phyloP scores from a whole-genome alignment of 2,329 filamentous ascomycete species.

The Ascochyta rabiei region DNA sequence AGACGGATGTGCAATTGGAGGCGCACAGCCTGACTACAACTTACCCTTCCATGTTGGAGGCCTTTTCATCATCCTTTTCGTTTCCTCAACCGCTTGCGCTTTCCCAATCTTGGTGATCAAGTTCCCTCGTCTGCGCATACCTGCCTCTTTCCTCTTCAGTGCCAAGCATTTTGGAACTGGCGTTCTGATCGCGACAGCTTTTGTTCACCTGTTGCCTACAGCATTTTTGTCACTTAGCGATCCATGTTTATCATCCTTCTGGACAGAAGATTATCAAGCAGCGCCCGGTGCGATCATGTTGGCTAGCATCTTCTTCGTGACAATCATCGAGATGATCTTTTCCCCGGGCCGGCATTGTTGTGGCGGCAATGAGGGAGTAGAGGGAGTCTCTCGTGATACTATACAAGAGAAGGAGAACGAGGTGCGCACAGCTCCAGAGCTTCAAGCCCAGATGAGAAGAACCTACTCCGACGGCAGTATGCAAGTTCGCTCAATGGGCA shows the following conservation, averaged over 20 bases:
- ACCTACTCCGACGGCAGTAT: slow-evolving; percentile 33
- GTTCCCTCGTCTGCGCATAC: slow-evolving; percentile 65
- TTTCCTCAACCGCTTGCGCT: slow-evolving; percentile 58
- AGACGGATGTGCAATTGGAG: slow-evolving; percentile 30
- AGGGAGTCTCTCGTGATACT: slow-evolving; percentile 26
- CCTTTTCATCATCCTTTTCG: slow-evolving; percentile 44
- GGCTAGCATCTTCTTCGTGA: slow-evolving; percentile 64
- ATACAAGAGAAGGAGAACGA: slow-evolving; percentile 12
- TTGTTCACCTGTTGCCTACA: slow-evolving; percentile 73
- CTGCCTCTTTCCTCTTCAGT: slow-evolving; percentile 64
- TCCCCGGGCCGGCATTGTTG: slow-evolving; percentile 63
- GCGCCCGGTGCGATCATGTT: slow-evolving; percentile 69
- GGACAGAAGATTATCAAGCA: slow-evolving; percentile 63
- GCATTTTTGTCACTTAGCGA: slow-evolving; percentile 57
- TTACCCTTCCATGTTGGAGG: slow-evolving; percentile 39
- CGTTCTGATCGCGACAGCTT: slow-evolving; percentile 81
- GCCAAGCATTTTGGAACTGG: slow-evolving; percentile 69
- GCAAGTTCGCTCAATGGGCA: slow-evolving; percentile 32
- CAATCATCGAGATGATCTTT: slow-evolving; percentile 66
- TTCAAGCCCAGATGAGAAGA: slow-evolving; percentile 18
- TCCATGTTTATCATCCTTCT: slow-evolving; percentile 62
- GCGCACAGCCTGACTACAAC: slow-evolving; percentile 35
- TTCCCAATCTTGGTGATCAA: slow-evolving; percentile 66
- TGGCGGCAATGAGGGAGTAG: slow-evolving; percentile 55
- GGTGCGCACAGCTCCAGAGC: slow-evolving; percentile 1